Conservation (phyloP, 805 yeast genomes). For the Cyberlindnera mississippiensis region DNA sequence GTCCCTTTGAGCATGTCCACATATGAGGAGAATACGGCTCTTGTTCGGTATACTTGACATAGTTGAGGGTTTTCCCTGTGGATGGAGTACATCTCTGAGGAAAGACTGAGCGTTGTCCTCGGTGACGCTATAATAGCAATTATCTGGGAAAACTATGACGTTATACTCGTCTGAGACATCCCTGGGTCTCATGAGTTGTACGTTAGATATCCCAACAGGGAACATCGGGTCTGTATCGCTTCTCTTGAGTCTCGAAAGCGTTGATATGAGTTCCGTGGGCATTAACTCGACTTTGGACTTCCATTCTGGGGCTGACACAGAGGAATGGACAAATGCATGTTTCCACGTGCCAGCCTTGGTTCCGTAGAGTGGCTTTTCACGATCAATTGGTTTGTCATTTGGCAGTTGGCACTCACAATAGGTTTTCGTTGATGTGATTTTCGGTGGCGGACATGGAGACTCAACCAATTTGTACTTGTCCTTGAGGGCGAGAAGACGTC, state of each 20-base stretch:
- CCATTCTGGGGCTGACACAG: constrained; percentile 35
- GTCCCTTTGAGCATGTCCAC: constrained; percentile 67
- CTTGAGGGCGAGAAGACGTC: constrained; percentile 8
- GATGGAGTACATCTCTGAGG: constrained; percentile 38
- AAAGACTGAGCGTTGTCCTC: constrained; percentile 30
- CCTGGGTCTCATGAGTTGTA: constrained; percentile 28
- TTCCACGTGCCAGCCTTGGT: constrained; percentile 52
- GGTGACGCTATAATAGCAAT: constrained; percentile 28
- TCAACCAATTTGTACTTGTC: constrained; percentile 20
- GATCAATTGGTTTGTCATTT: constrained; percentile 38
- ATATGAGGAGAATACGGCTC: constrained; percentile 41
- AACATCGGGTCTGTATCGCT: constrained; percentile 36
- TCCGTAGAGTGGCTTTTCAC: constrained; percentile 36
- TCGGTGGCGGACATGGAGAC: constrained; percentile 17
- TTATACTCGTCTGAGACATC: constrained; percentile 2
- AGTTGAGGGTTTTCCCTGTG: constrained; percentile 24
- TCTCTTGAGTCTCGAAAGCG: constrained; percentile 35
- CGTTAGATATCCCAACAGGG: constrained; percentile 50
- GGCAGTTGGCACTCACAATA: constrained; percentile 48
- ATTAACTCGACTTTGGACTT: constrained; percentile 44
- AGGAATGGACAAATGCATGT: constrained; percentile 51
- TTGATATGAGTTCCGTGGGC: constrained; percentile 41
- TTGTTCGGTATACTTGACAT: constrained; percentile 23
- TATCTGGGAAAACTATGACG: constrained; percentile 55
- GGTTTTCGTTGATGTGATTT: constrained; percentile 30